Evolutionary conservation across 768 basidiomycete genomes (phyloP).

Genomic region (Krasilnikovozyma curviuscula): DNA sequence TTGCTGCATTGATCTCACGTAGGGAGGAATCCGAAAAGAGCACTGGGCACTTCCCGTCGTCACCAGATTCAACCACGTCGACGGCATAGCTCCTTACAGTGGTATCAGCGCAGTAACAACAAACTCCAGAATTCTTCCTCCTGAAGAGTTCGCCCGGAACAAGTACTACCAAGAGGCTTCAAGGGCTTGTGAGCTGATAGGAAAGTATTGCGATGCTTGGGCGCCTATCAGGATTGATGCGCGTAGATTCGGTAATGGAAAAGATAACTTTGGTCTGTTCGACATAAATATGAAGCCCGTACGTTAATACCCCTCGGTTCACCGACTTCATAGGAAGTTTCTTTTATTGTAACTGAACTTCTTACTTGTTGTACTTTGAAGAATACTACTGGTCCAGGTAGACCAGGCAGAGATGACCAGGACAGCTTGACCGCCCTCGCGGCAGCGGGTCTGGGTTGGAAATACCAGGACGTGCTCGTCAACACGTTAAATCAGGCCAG

Average conservation of each 20-base stretch:
- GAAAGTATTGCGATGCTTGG: slow-evolving; percentile 5
- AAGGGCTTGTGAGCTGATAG: slow-evolving; percentile 14
- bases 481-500: no score
- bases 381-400: slow-evolving; percentile 22
- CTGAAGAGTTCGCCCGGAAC: slow-evolving; percentile 14
- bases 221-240: slow-evolving; percentile 18
- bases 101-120: slow-evolving; percentile 19
- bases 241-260: slow-evolving; percentile 5
- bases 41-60: slow-evolving; percentile 22
- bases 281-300: slow-evolving; percentile 25
- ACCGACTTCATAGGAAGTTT: neutral
- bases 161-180: slow-evolving; percentile 12
- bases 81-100: slow-evolving; percentile 22
- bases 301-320: neutral
- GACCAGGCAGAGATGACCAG: slow-evolving; percentile 21
- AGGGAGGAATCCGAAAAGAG: slow-evolving; percentile 12
- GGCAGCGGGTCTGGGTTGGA: slow-evolving; percentile 20
- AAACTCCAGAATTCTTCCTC: slow-evolving; percentile 17
- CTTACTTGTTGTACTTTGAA: neutral
- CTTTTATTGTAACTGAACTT: neutral
- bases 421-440: slow-evolving; percentile 19
- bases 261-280: slow-evolving; percentile 17
- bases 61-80: slow-evolving; percentile 16
- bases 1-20: neutral
- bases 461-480: slow-evolving; percentile 14